phyloP scores from a whole-genome alignment of 2,329 filamentous ascomycete genomes.

The Aspergillus udagawae region DNA sequence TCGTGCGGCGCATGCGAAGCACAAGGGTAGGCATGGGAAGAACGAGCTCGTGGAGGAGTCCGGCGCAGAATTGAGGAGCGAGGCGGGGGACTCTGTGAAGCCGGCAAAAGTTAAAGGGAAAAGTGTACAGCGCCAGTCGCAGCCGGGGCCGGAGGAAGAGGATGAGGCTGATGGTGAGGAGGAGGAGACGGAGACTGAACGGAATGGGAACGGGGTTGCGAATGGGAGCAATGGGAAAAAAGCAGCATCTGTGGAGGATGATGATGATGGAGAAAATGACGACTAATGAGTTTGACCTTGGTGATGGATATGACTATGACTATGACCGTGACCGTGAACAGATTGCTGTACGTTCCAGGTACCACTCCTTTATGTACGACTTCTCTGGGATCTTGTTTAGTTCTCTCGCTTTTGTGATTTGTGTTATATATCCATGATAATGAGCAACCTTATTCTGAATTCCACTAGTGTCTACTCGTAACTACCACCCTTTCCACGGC shows the following conservation, averaged over 20 bases:
- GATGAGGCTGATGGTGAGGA: not conserved
- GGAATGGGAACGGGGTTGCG: not conserved
- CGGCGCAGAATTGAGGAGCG: constrained; percentile 20
- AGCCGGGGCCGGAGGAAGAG: not conserved
- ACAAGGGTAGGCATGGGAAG: constrained; percentile 8
- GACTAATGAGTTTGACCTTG: not conserved
- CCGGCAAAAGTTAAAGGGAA: constrained; percentile 18
- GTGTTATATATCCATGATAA: not conserved
- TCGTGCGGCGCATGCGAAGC: constrained; percentile 18
- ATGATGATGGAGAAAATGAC: not conserved
- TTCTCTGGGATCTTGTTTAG: not conserved
- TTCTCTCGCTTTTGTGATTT: not conserved
- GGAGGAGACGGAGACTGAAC: not conserved
- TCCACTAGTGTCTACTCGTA: not conserved
- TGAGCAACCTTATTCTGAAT: not conserved
- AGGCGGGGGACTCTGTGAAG: constrained; percentile 13
- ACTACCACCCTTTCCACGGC: constrained; percentile 25
- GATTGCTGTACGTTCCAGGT: not conserved
- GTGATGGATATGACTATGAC: not conserved
- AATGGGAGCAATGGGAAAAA: not conserved
- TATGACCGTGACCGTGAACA: not conserved
- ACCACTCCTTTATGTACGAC: not conserved
- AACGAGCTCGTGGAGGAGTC: constrained; percentile 21
- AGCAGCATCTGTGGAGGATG: not conserved
- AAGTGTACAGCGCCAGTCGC: constrained; percentile 11